Percentiles rank a stretch among this genome's conserved stretches.
Evolutionary conservation across 176 grass and related monocot genomes (phyloP).

Genomic region (Juncus effusus): DNA sequence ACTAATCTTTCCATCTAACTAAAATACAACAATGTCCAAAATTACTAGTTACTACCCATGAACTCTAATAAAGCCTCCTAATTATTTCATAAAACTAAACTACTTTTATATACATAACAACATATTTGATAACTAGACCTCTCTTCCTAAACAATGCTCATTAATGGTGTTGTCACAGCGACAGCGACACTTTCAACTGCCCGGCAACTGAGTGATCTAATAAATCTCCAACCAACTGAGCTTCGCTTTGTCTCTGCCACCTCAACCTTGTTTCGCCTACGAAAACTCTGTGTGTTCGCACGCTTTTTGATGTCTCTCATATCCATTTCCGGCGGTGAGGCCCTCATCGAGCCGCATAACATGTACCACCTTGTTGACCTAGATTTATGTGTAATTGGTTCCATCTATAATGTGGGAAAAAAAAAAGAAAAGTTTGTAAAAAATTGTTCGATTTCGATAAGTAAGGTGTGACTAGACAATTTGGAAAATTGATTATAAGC

Average conservation of each 20-base stretch:
- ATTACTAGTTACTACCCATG: too few species aligned
- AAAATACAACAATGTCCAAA: too few species aligned
- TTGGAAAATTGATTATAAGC: too few species aligned
- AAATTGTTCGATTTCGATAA: too few species aligned
- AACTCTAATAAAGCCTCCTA: too few species aligned
- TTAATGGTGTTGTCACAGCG: conserved; percentile 34
- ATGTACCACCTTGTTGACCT: conserved; percentile 40
- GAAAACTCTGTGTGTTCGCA: conserved; percentile 28
- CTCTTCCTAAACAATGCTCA: conserved; percentile 38
- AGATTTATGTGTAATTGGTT: conserved; percentile 1
- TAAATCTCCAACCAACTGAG: conserved; percentile 53
- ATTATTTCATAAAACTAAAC: too few species aligned
- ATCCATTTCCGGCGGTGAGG: conserved; percentile 54
- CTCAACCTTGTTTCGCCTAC: neutral
- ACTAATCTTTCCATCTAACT: too few species aligned
- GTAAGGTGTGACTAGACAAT: too few species aligned
- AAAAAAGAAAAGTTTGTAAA: neutral
- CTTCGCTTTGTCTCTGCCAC: neutral
- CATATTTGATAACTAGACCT: neutral
- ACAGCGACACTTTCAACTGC: conserved; percentile 59
- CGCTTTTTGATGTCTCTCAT: conserved; percentile 65
- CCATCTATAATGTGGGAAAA: neutral
- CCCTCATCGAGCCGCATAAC: conserved; percentile 51
- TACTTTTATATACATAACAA: too few species aligned
- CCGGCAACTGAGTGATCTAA: conserved; percentile 66